Base-by-base conservation (phyloP, 768 basidiomycete genomes). In the Tephrocybe sp. region DNA sequence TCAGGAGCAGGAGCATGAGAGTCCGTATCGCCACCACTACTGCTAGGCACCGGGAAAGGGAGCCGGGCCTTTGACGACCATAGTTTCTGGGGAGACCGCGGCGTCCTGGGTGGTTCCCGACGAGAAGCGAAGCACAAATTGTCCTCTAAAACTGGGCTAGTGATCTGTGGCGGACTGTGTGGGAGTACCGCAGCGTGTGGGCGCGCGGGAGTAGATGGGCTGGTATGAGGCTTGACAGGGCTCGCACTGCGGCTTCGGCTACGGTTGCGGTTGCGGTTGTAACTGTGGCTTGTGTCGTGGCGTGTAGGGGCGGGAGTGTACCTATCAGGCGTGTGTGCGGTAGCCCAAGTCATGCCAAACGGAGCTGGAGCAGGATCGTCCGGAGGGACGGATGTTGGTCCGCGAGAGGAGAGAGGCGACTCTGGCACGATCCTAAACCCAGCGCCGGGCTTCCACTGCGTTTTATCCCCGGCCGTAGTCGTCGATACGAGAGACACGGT, bases 141-240 rank as follows among this genome's bases (percentile, higher is more conserved):
- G 22, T 71, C 76, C 49, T 83, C 77, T 49, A 87, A 69, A 0
- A 78, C 74, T 1, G 80, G 79, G 10, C 78, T 84, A 63, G 70
- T 79, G 32, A 87, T 64, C 52, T 73, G 72, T 2, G 81, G 72
- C 0, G 85, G 85, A 53, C 82, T 83, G 20, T 69, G 69, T 0
- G 82, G 81, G 3, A 87, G 70, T 17, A 63, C 49, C 9, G 36
- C 45, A 10, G 52, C 56, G 36, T 52, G 54, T 14, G 39, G 31
- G 17, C 51, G 51, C 4, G 26, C 45, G 9, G 46, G 52, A 19
- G 45, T 14, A 2, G 46, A 19, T n/a, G 38, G 51, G n/a, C 13
- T 30, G 16, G 30, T 22, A 4, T 14, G 33, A 6, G 23, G 20
- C 35, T 39, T 48, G 30, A 23, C 44, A 14, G 34, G 42, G 46